Evolutionary conservation across 331 rosid genomes (phyloP), one percentile per base, ranked within the genome.

Genomic region (Malus hybrid): DNA sequence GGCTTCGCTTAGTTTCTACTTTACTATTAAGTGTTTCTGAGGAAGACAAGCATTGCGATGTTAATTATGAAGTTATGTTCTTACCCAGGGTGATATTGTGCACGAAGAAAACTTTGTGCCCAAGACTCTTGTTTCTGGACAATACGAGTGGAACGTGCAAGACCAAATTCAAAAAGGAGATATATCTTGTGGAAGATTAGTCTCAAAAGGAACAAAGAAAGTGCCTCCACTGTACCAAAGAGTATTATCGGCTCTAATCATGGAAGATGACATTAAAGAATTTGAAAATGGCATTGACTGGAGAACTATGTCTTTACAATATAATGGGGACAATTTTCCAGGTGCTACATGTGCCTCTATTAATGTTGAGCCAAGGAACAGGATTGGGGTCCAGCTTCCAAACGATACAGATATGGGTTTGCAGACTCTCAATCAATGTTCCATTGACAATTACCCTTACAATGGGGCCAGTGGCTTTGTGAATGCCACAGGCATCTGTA

Each of bases 181-280:
- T 67, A 33, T 79, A 85, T 71, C 73, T 29, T 33, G 78, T 76
- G 79, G 80, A 76, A 81, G 71, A 75, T 54, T 72, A 77, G 86
- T 75, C 63, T 80, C 85, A 44, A 84, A 79, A 76, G 80, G 74
- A 81, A 72, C 42, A 36, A 84, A 71, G 82, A 79, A 63, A 65
- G 73, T 78, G 72, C 78, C 85, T 63, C 96, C 96, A 10, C 77
- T 91, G 69, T 93, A 87, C 82, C 94, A 88, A 75, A 87, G 94
- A 80, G 96, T 93, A 57, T 79, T 91, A 85, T 74, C 97, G 72
- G 96, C 98, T 77, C 79, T 93, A 73, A 87, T 93, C 29, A 48
- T 79, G 75, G 96, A 90, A 31, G 94, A 90, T 76, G 88, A 85
- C 72, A 72, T 31, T 61, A 89, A 87, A 68, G 93, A 91, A 70